Percentiles rank a stretch among this genome's conserved stretches.
These are phyloP conservation scores for Paraleonurus japonicus DNA, from an alignment of 257 asterid species.

Conservation along the genomic window DNA sequence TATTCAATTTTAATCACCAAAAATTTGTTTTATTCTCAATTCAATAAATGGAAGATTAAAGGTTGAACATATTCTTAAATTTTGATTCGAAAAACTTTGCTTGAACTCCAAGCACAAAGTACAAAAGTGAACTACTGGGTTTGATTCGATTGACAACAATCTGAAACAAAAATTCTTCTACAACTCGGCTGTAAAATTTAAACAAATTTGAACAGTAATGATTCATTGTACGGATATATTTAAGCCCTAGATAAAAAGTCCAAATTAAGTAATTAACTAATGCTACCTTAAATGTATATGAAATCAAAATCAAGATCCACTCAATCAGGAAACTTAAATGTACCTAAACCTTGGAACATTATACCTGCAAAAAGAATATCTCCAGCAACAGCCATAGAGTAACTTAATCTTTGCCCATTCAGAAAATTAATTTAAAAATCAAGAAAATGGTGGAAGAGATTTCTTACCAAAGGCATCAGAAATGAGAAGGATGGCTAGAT, in stretches of 20 bases:
- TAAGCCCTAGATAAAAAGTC: not conserved
- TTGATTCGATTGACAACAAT: not conserved
- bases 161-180: not conserved
- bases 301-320: not conserved
- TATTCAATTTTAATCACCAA: not conserved
- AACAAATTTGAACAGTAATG: not conserved
- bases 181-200: not conserved
- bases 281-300: too few species aligned
- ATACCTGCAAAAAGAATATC: conserved; percentile 35
- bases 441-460: not conserved
- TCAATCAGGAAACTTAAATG: not conserved
- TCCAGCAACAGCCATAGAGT: too few species aligned
- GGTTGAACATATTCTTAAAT: not conserved
- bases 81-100: not conserved
- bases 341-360: conserved; percentile 66
- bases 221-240: not conserved
- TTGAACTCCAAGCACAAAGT: not conserved
- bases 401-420: not conserved
- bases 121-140: not conserved
- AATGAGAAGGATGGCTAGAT: conserved; percentile 52
- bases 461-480: conserved; percentile 59
- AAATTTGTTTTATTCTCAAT: not conserved
- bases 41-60: not conserved
- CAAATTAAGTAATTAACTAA: not conserved
- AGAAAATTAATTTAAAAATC: not conserved